Base-by-base conservation (phyloP, 345 rosid species). In the Alliaria petiolata region DNA sequence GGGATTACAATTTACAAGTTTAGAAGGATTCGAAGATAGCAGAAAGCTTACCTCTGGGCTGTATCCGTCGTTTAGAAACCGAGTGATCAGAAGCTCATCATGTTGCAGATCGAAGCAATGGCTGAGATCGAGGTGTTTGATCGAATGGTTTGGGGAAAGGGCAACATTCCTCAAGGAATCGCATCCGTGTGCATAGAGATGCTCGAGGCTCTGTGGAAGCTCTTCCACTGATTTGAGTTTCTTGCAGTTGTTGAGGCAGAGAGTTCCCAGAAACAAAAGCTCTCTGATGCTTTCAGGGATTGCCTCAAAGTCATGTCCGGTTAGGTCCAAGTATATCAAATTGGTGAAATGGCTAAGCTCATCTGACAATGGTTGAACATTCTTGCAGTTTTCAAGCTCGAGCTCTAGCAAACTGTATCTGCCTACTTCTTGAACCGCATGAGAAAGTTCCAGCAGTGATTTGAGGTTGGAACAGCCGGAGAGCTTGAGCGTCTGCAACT, bases 151-250 rank as follows among this genome's bases (percentile, higher is more conserved):
- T 1, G 38, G 1, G 20, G 51, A 15, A 19, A 71, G 38, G n/a
- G 38, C 0, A 2, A 59, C 58, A 28, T 8, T 26, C 50, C 16
- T n/a, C 33, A 71, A n/a, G 12, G 69, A 71, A 13, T 52, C 62
- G n/a, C 76, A 71, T 2, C 62, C 62, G 14, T 62, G 62, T 40
- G 76, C 63, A 8, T 53, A 62, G 28, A 71, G 69, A 52, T 43
- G 2, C 25, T 14, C 3, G 38, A 71, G 44, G 33, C 43, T 50
- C 33, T 0, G 20, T 4, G 76, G 76, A 62, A 72, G 58, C 10
- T 16, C 58, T n/a, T 54, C 40, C 43, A 72, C 12, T 26, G 34
- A 34, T 46, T 0, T 28, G 34, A 72, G 71, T 22, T 55, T 46
- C 22, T 54, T 63, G 50, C 77, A 72, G 12, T 72, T 63, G 0